phyloP scores from a whole-genome alignment of 805 yeast genomes.

The Lipomyces mesembrius region DNA sequence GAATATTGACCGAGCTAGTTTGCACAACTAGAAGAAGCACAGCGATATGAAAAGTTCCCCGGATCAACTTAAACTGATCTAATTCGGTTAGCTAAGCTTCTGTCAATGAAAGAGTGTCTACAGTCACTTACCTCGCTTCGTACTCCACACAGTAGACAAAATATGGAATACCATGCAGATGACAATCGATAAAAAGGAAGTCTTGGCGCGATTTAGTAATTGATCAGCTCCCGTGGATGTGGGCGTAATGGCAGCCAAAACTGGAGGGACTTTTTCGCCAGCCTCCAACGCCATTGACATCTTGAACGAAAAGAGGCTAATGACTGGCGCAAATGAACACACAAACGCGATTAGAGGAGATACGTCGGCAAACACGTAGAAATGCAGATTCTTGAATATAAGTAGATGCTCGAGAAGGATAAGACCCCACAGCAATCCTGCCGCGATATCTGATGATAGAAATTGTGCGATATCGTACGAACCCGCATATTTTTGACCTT shows the following conservation, averaged over 20 bases:
- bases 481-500: conserved; percentile 65
- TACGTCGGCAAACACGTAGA: conserved; percentile 40
- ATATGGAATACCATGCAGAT: conserved; percentile 25
- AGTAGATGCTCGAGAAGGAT: conserved; percentile 50
- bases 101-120: conserved; percentile 43
- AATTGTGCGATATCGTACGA: conserved; percentile 55
- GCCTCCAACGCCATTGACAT: conserved; percentile 57
- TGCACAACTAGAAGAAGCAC: conserved; percentile 51
- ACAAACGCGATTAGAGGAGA: conserved; percentile 51
- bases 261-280: conserved; percentile 58
- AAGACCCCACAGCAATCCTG: conserved; percentile 54
- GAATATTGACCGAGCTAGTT: conserved; percentile 59
- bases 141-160: conserved; percentile 22
- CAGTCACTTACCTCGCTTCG: conserved; percentile 10
- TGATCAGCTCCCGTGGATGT: conserved; percentile 9
- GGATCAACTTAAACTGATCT: conserved; percentile 21
- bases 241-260: conserved; percentile 13
- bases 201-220: conserved; percentile 41
- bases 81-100: background rate
- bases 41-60: conserved; percentile 27
- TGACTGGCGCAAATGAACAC: conserved; percentile 52
- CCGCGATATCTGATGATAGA: conserved; percentile 43
- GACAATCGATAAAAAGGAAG: conserved; percentile 41
- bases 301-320: conserved; percentile 60
- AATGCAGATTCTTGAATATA: conserved; percentile 41